Conservation (phyloP, 1,284 basidiomycete species). For the Retiboletus flavoniger region DNA sequence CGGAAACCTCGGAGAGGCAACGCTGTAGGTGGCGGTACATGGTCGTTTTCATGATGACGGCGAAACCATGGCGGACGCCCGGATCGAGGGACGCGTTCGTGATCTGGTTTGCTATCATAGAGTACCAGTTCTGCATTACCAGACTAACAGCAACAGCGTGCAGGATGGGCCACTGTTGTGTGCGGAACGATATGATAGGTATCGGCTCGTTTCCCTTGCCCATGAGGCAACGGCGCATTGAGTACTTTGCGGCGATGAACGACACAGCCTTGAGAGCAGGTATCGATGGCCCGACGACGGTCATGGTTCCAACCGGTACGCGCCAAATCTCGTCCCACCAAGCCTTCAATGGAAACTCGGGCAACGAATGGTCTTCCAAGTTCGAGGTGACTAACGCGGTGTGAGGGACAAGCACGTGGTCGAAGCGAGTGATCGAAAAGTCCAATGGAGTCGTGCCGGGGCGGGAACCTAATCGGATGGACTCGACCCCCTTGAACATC, state of each 20-base stretch:
- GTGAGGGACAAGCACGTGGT: constrained; percentile 21
- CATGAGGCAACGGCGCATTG: constrained; percentile 46
- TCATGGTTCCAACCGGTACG: constrained; percentile 48
- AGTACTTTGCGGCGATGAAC: constrained; percentile 50
- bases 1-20: constrained; percentile 46
- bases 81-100: constrained; percentile 39
- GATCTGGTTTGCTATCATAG: constrained; percentile 34
- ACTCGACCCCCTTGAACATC: neutral
- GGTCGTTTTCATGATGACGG: constrained; percentile 51
- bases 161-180: constrained; percentile 53
- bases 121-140: constrained; percentile 49
- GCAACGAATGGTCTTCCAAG: constrained; percentile 37
- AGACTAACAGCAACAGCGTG: constrained; percentile 46
- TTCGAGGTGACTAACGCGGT: constrained; percentile 45
- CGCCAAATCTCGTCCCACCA: constrained; percentile 56
- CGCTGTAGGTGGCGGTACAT: constrained; percentile 50
- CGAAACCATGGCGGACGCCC: constrained; percentile 47
- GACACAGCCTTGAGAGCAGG: constrained; percentile 29
- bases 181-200: constrained; percentile 56
- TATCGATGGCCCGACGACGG: constrained; percentile 48
- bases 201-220: constrained; percentile 40
- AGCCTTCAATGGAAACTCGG: constrained; percentile 42
- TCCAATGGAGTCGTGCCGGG: constrained; percentile 24
- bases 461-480: constrained; percentile 22
- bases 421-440: constrained; percentile 20